phyloP scores from a whole-genome alignment of 2,329 filamentous ascomycete genomes.

The Podosphaera xanthii region DNA sequence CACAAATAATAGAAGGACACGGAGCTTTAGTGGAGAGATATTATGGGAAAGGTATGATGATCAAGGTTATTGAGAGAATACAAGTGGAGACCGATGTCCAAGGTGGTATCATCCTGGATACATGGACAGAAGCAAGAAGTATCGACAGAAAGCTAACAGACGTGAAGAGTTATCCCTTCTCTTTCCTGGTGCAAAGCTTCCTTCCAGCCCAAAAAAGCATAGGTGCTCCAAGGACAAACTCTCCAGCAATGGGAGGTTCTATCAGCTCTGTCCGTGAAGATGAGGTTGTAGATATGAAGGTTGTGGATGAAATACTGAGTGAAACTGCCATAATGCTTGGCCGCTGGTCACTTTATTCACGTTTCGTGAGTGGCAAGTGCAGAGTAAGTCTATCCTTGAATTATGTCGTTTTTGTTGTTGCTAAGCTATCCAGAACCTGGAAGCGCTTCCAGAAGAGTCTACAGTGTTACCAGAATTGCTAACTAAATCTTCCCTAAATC shows the following conservation, averaged over 20 bases:
- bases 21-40: constrained; percentile 79
- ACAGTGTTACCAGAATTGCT: constrained; percentile 53
- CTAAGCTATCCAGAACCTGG: constrained; percentile 25
- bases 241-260: constrained; percentile 40
- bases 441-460: constrained; percentile 27
- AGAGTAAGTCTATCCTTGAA: constrained; percentile 29
- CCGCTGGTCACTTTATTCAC: constrained; percentile 76
- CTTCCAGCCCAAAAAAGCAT: constrained; percentile 42
- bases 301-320: constrained; percentile 66
- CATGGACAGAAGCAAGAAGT: constrained; percentile 74
- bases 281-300: constrained; percentile 88
- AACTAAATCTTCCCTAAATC: constrained; percentile 52
- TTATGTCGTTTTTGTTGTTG: constrained; percentile 9
- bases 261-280: constrained; percentile 52
- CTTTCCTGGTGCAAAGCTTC: constrained; percentile 89
- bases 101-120: constrained; percentile 84
- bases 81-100: constrained; percentile 92
- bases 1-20: constrained; percentile 84
- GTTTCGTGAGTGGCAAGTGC: constrained; percentile 74
- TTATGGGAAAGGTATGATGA: constrained; percentile 84
- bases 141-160: constrained; percentile 78
- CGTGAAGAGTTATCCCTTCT: constrained; percentile 93
- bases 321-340: constrained; percentile 85
- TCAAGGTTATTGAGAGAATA: constrained; percentile 72
- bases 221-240: constrained; percentile 47